These are phyloP conservation scores for Penicillium longicatenatum DNA, from an alignment of 495 filamentous ascomycete genomes.

Conservation along the genomic window DNA sequence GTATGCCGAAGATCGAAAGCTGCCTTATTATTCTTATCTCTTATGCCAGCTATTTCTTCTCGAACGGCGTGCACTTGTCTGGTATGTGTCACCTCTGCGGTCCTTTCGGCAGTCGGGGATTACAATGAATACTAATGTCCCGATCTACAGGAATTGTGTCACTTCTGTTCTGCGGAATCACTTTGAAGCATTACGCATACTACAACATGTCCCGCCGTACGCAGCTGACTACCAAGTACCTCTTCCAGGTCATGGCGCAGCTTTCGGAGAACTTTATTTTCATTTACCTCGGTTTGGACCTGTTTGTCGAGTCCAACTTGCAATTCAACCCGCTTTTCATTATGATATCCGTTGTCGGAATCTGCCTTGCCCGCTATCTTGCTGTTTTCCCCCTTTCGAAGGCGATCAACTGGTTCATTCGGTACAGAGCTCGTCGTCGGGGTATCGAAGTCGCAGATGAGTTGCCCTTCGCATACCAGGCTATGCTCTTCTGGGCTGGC, in stretches of 20 bases:
- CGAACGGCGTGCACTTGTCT: constrained; percentile 90
- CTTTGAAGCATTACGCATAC: constrained; percentile 97
- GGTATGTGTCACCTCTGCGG: constrained; percentile 56
- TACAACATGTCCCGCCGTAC: constrained; percentile 99
- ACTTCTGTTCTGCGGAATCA: constrained; percentile 95
- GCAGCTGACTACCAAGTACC: constrained; percentile 96
- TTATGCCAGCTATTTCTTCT: constrained; percentile 96
- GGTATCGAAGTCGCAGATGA: constrained; percentile 85
- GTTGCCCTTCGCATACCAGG: constrained; percentile 88
- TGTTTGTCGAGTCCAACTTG: constrained; percentile 87
- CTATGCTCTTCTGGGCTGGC: constrained; percentile 98
- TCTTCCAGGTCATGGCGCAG: constrained; percentile 93
- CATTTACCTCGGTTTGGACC: constrained; percentile 92
- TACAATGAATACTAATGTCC: constrained; percentile 2
- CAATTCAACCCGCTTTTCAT: constrained; percentile 96
- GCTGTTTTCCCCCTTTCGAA: constrained; percentile 92
- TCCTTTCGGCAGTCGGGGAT: background rate
- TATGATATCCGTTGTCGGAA: constrained; percentile 84
- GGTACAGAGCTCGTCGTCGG: constrained; percentile 78
- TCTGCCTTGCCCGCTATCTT: constrained; percentile 87
- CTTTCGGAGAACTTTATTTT: constrained; percentile 99
- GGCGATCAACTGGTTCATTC: constrained; percentile 90
- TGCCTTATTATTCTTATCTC: constrained; percentile 91
- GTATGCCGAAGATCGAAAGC: constrained; percentile 95
- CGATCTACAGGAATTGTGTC: constrained; percentile 81